Conservation (phyloP, 2,329 filamentous ascomycete genomes). For the Penicillium sclerotigenum region DNA sequence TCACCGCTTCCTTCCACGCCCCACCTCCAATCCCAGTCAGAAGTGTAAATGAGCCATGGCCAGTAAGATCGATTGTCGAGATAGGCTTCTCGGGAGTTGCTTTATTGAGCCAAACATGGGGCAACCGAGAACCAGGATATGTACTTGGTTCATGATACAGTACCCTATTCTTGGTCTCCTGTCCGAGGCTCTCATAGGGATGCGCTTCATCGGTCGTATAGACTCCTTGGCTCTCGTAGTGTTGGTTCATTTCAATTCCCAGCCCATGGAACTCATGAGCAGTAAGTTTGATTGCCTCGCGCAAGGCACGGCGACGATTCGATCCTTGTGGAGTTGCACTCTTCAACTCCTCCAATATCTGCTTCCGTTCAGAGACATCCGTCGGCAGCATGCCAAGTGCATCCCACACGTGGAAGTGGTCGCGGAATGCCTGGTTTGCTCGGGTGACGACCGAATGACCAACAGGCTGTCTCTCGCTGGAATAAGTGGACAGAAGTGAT, state of each 20-base stretch:
- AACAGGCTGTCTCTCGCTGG: slow-evolving; percentile 50
- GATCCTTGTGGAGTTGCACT: slow-evolving; percentile 44
- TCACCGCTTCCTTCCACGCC: slow-evolving; percentile 53
- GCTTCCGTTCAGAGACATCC: background rate
- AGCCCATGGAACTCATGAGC: slow-evolving; percentile 54
- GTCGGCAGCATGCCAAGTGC: slow-evolving; percentile 48
- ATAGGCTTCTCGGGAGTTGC: slow-evolving; percentile 44
- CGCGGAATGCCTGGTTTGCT: slow-evolving; percentile 56
- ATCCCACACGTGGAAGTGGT: slow-evolving; percentile 49
- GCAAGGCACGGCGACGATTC: slow-evolving; percentile 40
- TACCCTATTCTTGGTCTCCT: slow-evolving; percentile 41
- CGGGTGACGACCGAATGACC: slow-evolving; percentile 50
- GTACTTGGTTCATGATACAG: slow-evolving; percentile 50
- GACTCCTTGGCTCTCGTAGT: slow-evolving; percentile 49
- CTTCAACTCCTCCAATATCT: slow-evolving; percentile 32
- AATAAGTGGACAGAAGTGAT: slow-evolving; percentile 46
- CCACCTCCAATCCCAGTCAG: slow-evolving; percentile 57
- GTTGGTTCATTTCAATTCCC: slow-evolving; percentile 60
- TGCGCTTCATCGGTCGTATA: slow-evolving; percentile 45
- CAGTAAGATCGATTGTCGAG: slow-evolving; percentile 60
- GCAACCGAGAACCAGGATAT: slow-evolving; percentile 58
- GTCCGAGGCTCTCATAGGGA: slow-evolving; percentile 13
- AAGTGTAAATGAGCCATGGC: slow-evolving; percentile 52
- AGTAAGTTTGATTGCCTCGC: slow-evolving; percentile 44
- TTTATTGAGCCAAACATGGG: slow-evolving; percentile 62